phyloP scores from a whole-genome alignment of 2,329 filamentous ascomycete genomes.

The Xylaria sp. region DNA sequence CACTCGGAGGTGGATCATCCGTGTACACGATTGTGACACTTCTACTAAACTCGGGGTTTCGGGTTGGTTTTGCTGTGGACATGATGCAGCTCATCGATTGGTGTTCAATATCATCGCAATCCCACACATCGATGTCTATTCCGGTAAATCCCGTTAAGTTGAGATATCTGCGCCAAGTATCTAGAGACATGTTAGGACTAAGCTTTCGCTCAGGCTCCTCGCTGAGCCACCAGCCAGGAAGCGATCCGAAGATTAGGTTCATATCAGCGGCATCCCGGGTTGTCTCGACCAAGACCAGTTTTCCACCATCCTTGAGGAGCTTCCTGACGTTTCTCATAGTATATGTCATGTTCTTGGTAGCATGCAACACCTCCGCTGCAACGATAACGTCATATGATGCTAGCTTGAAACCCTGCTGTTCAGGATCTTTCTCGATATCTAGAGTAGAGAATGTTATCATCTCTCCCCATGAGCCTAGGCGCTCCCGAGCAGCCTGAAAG shows the following conservation, averaged over 20 bases:
- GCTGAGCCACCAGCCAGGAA: constrained; percentile 39
- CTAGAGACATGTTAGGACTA: constrained; percentile 11
- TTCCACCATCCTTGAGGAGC: constrained; percentile 43
- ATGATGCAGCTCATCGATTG: constrained; percentile 25
- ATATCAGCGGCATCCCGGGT: constrained; percentile 27
- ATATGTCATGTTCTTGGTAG: constrained; percentile 34
- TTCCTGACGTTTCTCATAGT: constrained; percentile 40
- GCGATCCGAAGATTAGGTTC: constrained; percentile 33
- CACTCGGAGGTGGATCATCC: constrained; percentile 5
- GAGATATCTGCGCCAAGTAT: constrained; percentile 25
- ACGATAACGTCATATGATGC: constrained; percentile 45
- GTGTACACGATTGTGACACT: constrained; percentile 17
- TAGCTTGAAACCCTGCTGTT: constrained; percentile 27
- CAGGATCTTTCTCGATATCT: constrained; percentile 47
- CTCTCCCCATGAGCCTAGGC: constrained; percentile 33
- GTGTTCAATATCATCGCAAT: constrained; percentile 26
- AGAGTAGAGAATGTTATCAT: constrained; percentile 49
- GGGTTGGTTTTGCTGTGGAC: constrained; percentile 15
- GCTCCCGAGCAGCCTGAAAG: constrained; percentile 23
- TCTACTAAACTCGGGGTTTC: constrained; percentile 2
- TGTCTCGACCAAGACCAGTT: constrained; percentile 39
- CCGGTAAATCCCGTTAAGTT: constrained; percentile 28
- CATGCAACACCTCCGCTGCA: constrained; percentile 42
- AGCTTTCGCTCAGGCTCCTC: constrained; percentile 26
- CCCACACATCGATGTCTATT: constrained; percentile 26